A percentile compares a stretch with the other conserved stretches of the same genome.
These are phyloP conservation scores for Auricularia auricula-judae DNA, from an alignment of 768 basidiomycete genomes.

Conservation along the genomic window DNA sequence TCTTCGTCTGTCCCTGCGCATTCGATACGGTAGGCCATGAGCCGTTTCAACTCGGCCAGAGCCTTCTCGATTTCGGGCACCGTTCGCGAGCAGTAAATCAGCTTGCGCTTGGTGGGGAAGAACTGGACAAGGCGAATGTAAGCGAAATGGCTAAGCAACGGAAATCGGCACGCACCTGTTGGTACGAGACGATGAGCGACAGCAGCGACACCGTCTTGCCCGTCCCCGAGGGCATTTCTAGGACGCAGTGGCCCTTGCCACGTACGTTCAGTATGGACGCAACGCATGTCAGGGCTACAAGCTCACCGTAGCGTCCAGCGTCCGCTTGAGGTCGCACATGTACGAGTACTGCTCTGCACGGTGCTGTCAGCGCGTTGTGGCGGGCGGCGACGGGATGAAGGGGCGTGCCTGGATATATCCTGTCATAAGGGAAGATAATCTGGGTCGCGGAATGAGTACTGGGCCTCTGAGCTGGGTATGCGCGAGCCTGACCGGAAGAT, in stretches of 20 bases:
- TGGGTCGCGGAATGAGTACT: conserved; percentile 16
- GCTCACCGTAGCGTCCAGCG: conserved; percentile 83
- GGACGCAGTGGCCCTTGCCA: conserved; percentile 88
- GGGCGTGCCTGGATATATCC: conserved; percentile 82
- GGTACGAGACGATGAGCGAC: conserved; percentile 93
- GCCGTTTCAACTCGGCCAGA: conserved; percentile 82
- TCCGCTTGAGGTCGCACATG: conserved; percentile 97
- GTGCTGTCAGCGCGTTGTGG: conserved; percentile 5
- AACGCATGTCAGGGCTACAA: not conserved
- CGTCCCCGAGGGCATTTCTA: conserved; percentile 99
- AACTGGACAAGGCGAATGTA: conserved; percentile 38
- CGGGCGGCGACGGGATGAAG: not conserved
- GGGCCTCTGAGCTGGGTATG: conserved; percentile 5
- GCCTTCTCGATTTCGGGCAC: conserved; percentile 99
- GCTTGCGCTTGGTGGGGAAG: conserved; percentile 83
- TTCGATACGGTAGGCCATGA: conserved; percentile 79
- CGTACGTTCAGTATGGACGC: not conserved
- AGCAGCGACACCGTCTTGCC: conserved; percentile 97
- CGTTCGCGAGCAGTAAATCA: conserved; percentile 97
- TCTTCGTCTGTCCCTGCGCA: conserved; percentile 65
- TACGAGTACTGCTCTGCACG: conserved; percentile 91
- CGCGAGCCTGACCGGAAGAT: conserved; percentile 46
- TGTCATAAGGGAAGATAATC: conserved; percentile 89
- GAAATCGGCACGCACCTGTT: conserved; percentile 50
- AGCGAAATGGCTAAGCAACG: conserved; percentile 1